Evolutionary conservation across 257 asterid genomes (phyloP).

Genomic region (Przewalskia tangutica): DNA sequence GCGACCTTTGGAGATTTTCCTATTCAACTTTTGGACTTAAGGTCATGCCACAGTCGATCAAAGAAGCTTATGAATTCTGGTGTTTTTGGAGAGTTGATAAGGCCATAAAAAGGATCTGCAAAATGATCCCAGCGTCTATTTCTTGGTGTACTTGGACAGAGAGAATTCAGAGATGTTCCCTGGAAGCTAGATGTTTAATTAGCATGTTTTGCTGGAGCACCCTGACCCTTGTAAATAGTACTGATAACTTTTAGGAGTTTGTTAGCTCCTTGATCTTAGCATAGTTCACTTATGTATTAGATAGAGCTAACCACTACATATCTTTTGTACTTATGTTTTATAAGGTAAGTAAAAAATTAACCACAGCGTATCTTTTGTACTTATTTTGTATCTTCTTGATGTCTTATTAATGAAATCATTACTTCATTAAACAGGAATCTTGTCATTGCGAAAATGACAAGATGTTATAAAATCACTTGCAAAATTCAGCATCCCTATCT

Average conservation of each 20-base stretch:
- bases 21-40: neutral
- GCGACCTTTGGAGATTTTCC: neutral
- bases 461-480: neutral
- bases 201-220: neutral
- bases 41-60: neutral
- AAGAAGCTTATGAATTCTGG: neutral
- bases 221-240: neutral
- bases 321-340: too few relatives aligned
- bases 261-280: neutral
- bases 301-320: neutral
- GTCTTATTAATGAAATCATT: neutral
- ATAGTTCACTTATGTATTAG: neutral
- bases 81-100: too few relatives aligned
- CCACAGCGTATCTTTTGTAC: neutral
- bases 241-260: neutral
- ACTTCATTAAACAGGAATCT: neutral
- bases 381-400: neutral
- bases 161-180: neutral
- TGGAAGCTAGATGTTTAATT: neutral
- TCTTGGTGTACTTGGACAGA: neutral
- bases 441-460: neutral
- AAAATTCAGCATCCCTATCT: neutral
- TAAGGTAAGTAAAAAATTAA: neutral
- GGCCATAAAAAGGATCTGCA: neutral
- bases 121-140: neutral